Evolutionary conservation across 768 basidiomycete genomes (phyloP), one percentile per base, ranked within the genome.

Genomic region (Russula olivacea): DNA sequence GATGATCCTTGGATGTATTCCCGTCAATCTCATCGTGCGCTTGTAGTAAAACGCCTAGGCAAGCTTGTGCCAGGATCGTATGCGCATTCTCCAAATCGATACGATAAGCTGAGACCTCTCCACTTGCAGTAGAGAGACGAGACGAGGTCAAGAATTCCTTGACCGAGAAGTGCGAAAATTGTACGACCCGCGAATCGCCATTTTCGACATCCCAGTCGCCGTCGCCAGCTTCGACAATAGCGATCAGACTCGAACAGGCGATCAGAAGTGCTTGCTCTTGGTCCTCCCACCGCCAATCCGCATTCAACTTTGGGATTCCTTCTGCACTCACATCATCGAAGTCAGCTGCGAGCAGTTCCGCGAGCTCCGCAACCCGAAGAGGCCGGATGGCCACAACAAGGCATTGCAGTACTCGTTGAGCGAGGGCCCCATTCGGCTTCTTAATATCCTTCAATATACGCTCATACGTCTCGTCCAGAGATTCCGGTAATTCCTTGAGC

Each of bases 401-500:
- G 19, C 55, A 55, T 43, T 55, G 25, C 17, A 55, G 30, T 3
- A 55, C 11, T n/a, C 25, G 40, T 17, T 6, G 55, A 11, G 41
- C 55, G 9, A 43, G 40, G 9, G 7, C 25, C 12, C 40, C n/a
- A 3, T 30, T 55, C 4, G 40, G 25, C 40, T n/a, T 55, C 15
- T 30, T 43, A 19, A 55, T 55, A 2, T 30, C 55, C 23, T 4
- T 17, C 17, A 55, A 19, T 11, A 43, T 25, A 2, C 55, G 55
- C 55, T 43, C 40, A 11, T 55, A 55, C 12, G 55, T 55, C 28
- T 55, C 55, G 25, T 43, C 55, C 40, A 55, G n/a, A 3, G 38
- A 12, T 25, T 55, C 19, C 5, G 55, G 55, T 15, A 55, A n/a
- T 30, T 41, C 25, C 6, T 6, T 10, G 9, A 55, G 55, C 8